Evolutionary conservation across 2,329 filamentous ascomycete genomes (phyloP).

Genomic region (Helicocarpus griseus): DNA sequence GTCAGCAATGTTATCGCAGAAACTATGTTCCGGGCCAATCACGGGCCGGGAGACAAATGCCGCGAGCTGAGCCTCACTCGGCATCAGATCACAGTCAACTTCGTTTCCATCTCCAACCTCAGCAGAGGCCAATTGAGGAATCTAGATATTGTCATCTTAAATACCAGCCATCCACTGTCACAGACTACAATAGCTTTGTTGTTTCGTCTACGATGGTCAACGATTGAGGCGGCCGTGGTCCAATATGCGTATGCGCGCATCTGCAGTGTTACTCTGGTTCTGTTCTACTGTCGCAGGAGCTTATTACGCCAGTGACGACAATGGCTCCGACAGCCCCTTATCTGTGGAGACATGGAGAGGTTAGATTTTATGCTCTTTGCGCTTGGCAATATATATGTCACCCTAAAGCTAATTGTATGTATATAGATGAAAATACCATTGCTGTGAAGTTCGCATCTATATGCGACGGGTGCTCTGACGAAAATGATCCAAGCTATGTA

Average conservation of each 20-base stretch:
- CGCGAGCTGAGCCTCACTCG: slow-evolving; percentile 1
- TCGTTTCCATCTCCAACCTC: too few relatives aligned
- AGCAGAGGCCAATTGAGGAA: neutral
- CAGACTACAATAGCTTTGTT: neutral
- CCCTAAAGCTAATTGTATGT: neutral
- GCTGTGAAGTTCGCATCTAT: slow-evolving; percentile 16
- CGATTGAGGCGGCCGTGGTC: neutral
- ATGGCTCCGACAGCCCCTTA: too few relatives aligned
- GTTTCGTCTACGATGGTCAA: neutral
- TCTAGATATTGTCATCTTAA: too few relatives aligned
- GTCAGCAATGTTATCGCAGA: neutral
- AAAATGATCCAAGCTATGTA: slow-evolving; percentile 11
- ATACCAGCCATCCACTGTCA: too few relatives aligned
- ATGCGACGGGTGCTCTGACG: slow-evolving; percentile 15
- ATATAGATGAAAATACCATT: slow-evolving; percentile 16
- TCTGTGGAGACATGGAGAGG: slow-evolving; percentile 4
- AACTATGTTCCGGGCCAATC: neutral
- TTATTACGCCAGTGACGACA: neutral
- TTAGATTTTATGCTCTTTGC: slow-evolving; percentile 1
- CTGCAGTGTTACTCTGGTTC: slow-evolving; percentile 1
- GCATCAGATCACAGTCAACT: neutral
- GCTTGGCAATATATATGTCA: neutral
- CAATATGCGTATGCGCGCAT: slow-evolving; percentile 2
- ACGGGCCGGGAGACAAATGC: neutral
- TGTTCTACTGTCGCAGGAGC: neutral